Base-by-base conservation (phyloP, 2,329 filamentous ascomycete species). In the Fusarium veterinarium region DNA sequence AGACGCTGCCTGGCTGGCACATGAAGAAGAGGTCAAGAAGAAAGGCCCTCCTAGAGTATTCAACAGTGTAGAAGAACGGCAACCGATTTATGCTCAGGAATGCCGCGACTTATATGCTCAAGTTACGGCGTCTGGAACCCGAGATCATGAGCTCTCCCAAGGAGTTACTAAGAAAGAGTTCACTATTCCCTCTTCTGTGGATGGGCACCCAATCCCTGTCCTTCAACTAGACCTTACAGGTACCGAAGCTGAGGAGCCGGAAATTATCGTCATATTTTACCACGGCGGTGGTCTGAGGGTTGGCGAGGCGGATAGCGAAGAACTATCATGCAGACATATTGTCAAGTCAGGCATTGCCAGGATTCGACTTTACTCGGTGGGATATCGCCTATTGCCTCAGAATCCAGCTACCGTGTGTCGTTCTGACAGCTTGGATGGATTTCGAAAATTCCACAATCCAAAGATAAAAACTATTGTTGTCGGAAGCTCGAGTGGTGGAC, bases 291-390 rank as follows among this genome's bases (percentile, higher is more conserved):
- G 84, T 0, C 77, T 88, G 5, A 77, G 77, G 33, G 83, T 87
- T 37, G 86, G 86, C 16, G 84, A 86, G 59, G 83, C 84, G 5
- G 84, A 87, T 67, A 86, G 83, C 66, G 86, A 88, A 73, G 85
- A 88, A 51, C 76, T 86, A 3, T 83, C 84, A 4, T 86, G 84
- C 72, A 81, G 85, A 1, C 81, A 80, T 31, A 80, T 87, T 28
- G 72, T 82, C 31, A 80, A 81, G 28, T 77, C 69, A 12, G 65
- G 79, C 11, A 62, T 79, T 0, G 65, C 68, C 13, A 70, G 74
- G 40, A 73, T 79, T 19, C 74, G 73, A 5, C 78, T 87, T 33
- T 86, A 84, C 74, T 87, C 85, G 0, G 77, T 86, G 37, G 81
- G 81, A 19, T 87, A 88, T 75, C 80, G 86, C 7, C 80, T 87